Base-by-base conservation (phyloP, 768 basidiomycete species). In the Lentinula boryana region DNA sequence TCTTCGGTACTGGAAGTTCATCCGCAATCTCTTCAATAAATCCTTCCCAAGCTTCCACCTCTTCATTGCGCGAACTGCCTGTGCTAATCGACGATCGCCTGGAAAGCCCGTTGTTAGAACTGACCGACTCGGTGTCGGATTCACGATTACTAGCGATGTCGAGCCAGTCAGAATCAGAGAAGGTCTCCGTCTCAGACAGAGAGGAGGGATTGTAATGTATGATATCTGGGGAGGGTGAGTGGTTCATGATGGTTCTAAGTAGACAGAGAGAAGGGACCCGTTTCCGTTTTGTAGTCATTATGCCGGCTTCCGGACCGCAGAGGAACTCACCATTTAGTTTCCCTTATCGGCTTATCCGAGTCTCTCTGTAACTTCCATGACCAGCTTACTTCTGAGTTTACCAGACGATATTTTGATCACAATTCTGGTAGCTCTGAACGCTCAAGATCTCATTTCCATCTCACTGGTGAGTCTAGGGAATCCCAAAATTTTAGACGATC, bases 101-200 rank as follows among this genome's bases (percentile, higher is more conserved):
- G 65, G 89, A 91, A 65, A 78, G 78, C 27, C 81, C 81, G 67
- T 85, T 85, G 70, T 74, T 84, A 64, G 84, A 84, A 65, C 76
- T 81, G 69, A 85, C 72, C 59, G 87, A 89, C 68, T 88, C 87
- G 70, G 83, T 84, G 74, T 87, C 88, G 27, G 55, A 88, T 58
- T 84, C 84, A 65, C 82, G 83, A 70, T 81, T 84, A 68, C 84
- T 86, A 33, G 87, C 76, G 65, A 92, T 80, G 67, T 91, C 89
- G 68, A 89, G 86, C 90, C 90, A 92, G 72, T 92, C 90, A 33
- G 87, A 89, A 75, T 92, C 90, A 41, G 89, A 91, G 63, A 84
- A 71, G 63, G 72, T 82, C 69, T 88, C 88, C 64, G 79, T 69
- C 70, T 90, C 89, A 66, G 86, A 83, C 71, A 83, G 76, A 58